These are phyloP conservation scores for Hyphodiscus sp. DNA, from an alignment of 2,329 filamentous ascomycete species.

Conservation along the genomic window DNA sequence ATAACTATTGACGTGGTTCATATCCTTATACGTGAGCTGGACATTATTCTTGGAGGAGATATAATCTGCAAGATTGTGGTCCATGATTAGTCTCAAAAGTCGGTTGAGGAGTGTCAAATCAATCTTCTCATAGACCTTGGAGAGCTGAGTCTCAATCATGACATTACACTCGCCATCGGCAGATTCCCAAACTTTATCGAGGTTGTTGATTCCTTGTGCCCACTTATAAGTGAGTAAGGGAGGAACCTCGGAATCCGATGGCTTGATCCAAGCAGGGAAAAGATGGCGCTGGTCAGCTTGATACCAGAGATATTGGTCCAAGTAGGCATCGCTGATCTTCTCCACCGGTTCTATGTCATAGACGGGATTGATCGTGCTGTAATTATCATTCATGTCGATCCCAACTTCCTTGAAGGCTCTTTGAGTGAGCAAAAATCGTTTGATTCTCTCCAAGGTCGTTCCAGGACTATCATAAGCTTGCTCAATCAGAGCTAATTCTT, in stretches of 20 bases:
- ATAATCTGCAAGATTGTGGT: constrained; percentile 97
- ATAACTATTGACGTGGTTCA: constrained; percentile 99
- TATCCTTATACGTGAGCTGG: constrained; percentile 98
- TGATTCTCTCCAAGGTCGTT: constrained; percentile 92
- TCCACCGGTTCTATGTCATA: constrained; percentile 99
- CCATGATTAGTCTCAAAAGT: constrained; percentile 91
- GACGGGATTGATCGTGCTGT: constrained; percentile 97
- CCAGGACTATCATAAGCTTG: constrained; percentile 98
- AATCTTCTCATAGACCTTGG: constrained; percentile 99
- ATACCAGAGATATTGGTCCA: constrained; percentile 99
- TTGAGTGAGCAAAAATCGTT: constrained; percentile 93
- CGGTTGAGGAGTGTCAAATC: constrained; percentile 94
- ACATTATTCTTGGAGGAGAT: constrained; percentile 99
- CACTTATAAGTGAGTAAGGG: constrained; percentile 95
- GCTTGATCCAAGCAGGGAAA: constrained; percentile 98
- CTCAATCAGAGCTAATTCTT: constrained; percentile 93
- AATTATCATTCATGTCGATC: constrained; percentile 99
- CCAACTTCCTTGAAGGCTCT: constrained; percentile 98
- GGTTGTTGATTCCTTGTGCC: constrained; percentile 98
- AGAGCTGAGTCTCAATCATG: constrained; percentile 95
- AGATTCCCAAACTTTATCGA: constrained; percentile 91
- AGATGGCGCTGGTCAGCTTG: constrained; percentile 95
- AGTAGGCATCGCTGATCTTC: constrained; percentile 97
- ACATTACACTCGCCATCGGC: constrained; percentile 95
- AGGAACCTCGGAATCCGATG: constrained; percentile 94